Conservation (phyloP, 148 eudicot species). For the Agrostemma githago region DNA sequence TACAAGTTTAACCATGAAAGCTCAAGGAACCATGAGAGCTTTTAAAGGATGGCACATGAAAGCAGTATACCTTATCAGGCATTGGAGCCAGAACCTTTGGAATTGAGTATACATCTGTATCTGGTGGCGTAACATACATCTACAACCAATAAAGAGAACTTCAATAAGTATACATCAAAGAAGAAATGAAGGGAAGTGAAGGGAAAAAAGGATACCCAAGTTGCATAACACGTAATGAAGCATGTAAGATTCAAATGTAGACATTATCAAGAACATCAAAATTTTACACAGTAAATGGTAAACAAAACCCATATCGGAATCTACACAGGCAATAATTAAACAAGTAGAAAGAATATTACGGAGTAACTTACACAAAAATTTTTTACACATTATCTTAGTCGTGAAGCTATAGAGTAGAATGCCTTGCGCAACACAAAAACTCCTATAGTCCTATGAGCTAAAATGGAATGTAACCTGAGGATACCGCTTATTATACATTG, state of each 20-base stretch:
- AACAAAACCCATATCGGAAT: constrained; percentile 12
- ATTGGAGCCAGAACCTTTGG: constrained; percentile 93
- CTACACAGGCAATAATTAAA: background rate
- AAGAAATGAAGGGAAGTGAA: background rate
- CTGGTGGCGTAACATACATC: constrained; percentile 99
- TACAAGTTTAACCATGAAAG: background rate
- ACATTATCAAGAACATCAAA: background rate
- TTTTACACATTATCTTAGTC: background rate
- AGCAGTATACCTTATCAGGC: constrained; percentile 73
- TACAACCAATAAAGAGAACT: constrained; percentile 23
- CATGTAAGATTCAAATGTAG: background rate
- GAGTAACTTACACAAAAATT: background rate
- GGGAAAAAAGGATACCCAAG: background rate
- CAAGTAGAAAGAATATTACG: background rate
- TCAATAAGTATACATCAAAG: background rate
- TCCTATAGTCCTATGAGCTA: background rate
- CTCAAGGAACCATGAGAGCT: background rate
- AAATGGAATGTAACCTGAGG: background rate
- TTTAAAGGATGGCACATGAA: background rate
- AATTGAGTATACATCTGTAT: constrained; percentile 85
- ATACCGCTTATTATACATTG: background rate
- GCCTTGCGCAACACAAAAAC: background rate
- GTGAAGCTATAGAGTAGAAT: background rate
- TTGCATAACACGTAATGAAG: constrained; percentile 2
- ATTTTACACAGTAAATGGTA: background rate